Base-by-base conservation (phyloP, 1,284 basidiomycete genomes). In the Prillingera fragicola region DNA sequence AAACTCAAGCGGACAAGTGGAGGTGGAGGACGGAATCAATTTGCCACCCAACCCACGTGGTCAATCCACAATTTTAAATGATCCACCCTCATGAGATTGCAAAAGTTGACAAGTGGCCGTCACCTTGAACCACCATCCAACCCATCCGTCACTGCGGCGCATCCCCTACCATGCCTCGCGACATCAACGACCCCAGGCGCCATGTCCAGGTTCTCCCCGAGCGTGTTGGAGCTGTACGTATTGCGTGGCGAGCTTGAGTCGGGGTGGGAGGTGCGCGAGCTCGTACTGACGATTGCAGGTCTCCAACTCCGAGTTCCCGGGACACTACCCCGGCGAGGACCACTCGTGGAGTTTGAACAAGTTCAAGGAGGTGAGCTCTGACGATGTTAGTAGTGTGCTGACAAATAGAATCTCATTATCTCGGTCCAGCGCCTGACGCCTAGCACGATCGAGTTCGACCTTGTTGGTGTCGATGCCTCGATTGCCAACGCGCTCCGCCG, bases 401-500 rank as follows among this genome's bases (percentile, higher is more conserved):
- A 45, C 27, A 37, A 38, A 53, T 60, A 90, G 87, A 82, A 78
- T 62, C 73, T 92, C 45, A 75, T 77, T 56, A 80, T 91, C 8
- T 77, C 81, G 37, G 77, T 94, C 24, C 82, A 85, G 54, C 77
- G 84, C 38, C 72, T 92, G 31, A 91, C 89, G 3, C 78, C 84
- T 34, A 78, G 83, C 3, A 83, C 84, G 4, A 80, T 95, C 53
- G 92, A 97, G 60, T 94, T 99, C 67, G 94, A 99, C 72, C 74
- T 98, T 22, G 80, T 97, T 45, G 94, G 95, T 8, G 85, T 97
- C 24, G 95, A 99, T 71, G 88, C 95, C 0, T 87, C 87, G 23
- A 87, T 99, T 41, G 91, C 95, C 21, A 98, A 99, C 68, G 90
- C 94, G 0, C 80, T 96, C 56, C 79, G 95, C 33, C 77, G 94